A percentile compares a stretch with the other conserved stretches of the same genome.
Conservation (phyloP, 331 rosid genomes). For the Ulmus americana region DNA sequence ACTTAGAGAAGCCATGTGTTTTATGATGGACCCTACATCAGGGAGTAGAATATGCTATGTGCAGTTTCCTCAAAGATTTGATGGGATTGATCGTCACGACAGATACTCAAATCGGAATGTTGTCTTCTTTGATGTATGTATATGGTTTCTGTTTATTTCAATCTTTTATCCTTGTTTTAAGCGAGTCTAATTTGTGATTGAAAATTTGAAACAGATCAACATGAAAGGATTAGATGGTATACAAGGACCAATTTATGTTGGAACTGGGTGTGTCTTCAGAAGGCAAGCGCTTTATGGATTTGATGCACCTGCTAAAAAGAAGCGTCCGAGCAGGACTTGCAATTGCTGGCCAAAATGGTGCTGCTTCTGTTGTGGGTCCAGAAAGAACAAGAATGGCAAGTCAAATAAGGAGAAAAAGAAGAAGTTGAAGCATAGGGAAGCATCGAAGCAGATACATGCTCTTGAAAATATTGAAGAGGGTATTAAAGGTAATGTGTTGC, state of each 20-base stretch:
- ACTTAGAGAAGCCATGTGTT: slow-evolving; percentile 95
- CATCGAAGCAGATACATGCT: slow-evolving; percentile 94
- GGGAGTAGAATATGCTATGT: slow-evolving; percentile 94
- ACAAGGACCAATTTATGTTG: slow-evolving; percentile 97
- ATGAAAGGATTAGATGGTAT: slow-evolving; percentile 96
- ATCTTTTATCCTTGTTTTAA: not conserved
- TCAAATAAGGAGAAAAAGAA: slow-evolving; percentile 62
- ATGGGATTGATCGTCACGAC: slow-evolving; percentile 93
- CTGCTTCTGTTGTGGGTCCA: slow-evolving; percentile 53
- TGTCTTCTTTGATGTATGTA: slow-evolving; percentile 90
- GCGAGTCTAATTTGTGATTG: slow-evolving; percentile 14
- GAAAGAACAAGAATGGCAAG: slow-evolving; percentile 59
- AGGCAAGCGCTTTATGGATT: slow-evolving; percentile 83
- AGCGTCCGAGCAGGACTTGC: slow-evolving; percentile 82
- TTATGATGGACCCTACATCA: slow-evolving; percentile 94
- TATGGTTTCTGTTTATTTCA: slow-evolving; percentile 3
- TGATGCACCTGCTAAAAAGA: slow-evolving; percentile 84
- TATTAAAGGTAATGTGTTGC: slow-evolving; percentile 46
- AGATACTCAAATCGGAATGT: slow-evolving; percentile 97
- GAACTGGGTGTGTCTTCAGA: slow-evolving; percentile 97
- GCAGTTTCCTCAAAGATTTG: slow-evolving; percentile 97
- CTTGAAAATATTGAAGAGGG: slow-evolving; percentile 88
- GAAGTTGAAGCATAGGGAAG: slow-evolving; percentile 71
- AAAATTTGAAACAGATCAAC: slow-evolving; percentile 59
- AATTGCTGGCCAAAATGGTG: slow-evolving; percentile 97